Conservation (phyloP, 192 early-diverging fungal species). For the Linnemannia zychae region DNA sequence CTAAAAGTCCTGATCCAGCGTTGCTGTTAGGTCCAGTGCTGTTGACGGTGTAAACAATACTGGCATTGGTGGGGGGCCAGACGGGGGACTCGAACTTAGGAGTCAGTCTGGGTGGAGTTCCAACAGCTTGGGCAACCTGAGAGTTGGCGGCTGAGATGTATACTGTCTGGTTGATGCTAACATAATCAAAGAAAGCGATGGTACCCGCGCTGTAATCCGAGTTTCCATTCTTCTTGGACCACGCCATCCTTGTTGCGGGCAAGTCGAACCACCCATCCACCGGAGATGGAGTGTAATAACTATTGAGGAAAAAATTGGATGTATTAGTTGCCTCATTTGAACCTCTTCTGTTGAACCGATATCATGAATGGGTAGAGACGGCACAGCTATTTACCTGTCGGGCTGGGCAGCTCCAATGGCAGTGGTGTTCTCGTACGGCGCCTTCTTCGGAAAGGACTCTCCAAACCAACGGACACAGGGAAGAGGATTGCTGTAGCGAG, state of each 20-base stretch:
- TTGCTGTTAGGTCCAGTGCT: not conserved
- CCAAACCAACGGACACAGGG: slow-evolving; percentile 54
- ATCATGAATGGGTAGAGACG: not conserved
- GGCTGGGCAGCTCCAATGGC: slow-evolving; percentile 3
- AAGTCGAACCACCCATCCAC: slow-evolving; percentile 29
- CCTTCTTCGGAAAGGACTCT: slow-evolving; percentile 32
- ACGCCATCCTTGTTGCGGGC: not conserved
- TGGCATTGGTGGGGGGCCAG: slow-evolving; percentile 33
- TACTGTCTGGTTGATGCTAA: slow-evolving; percentile 24
- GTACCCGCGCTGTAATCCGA: not conserved
- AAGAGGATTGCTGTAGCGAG: not conserved
- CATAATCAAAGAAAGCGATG: not conserved
- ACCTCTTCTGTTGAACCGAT: not conserved
- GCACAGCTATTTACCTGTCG: slow-evolving; percentile 14
- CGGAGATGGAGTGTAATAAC: slow-evolving; percentile 25
- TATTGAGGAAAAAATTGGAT: not conserved
- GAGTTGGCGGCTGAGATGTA: slow-evolving; percentile 24
- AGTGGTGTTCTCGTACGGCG: slow-evolving; percentile 30
- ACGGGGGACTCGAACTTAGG: slow-evolving; percentile 15
- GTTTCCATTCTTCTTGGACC: not conserved
- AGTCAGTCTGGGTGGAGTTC: slow-evolving; percentile 16
- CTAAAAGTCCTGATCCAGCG: slow-evolving; percentile 35
- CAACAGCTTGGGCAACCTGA: slow-evolving; percentile 22
- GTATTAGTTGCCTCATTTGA: not conserved
- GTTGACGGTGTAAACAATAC: slow-evolving; percentile 27